Evolutionary conservation across 2,329 filamentous ascomycete genomes (phyloP), one percentile per base, ranked within the genome.

Genomic region (Emmonsiellopsis sp.): DNA sequence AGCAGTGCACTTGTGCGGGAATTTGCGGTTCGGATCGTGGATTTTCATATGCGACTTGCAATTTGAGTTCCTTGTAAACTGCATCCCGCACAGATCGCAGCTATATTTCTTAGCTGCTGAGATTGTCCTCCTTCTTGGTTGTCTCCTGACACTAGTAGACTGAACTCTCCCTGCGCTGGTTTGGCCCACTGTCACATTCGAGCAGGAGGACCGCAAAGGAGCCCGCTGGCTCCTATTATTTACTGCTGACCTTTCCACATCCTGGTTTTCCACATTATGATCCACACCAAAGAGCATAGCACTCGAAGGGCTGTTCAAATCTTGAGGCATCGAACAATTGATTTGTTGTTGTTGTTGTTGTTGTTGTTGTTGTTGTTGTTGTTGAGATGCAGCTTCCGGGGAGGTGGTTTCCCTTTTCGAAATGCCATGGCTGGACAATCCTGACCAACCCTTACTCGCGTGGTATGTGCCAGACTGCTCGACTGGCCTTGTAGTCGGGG

Each of bases 1-100:
- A 33, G 82, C 72, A 1, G 73, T 73, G 68, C 90, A 95, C 1
- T 77, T 76, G 62, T 88, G 86, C 0, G 84, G 83, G 62, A 87
- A 87, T 61, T 82, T 81, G 53, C 86, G 78, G 55, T 81, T 78
- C 11, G 87, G 83, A 63, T 93, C 83, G 64, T 95, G 90, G 1
- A 84, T 91, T 63, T 91, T 85, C 77, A 91, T 79, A 67, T 95
- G 90, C 33, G 88, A 86, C 63, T 87, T 90, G 72, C 85, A 88
- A 70, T 95, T 95, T 73, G 92, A 94, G 62, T 82, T 85, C 57
- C 90, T 78, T 59, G 87, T 88, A 66, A 95, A 95, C 13, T 85
- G 79, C 67, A 86, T 88, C 6, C 85, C 84, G 64, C 90, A 95
- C 2, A 83, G 76, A 55, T 83, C 77, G 65, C 90, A 95, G 57